These are phyloP conservation scores for Geranium rotundifolium DNA, from an alignment of 345 rosid species.

Conservation along the genomic window DNA sequence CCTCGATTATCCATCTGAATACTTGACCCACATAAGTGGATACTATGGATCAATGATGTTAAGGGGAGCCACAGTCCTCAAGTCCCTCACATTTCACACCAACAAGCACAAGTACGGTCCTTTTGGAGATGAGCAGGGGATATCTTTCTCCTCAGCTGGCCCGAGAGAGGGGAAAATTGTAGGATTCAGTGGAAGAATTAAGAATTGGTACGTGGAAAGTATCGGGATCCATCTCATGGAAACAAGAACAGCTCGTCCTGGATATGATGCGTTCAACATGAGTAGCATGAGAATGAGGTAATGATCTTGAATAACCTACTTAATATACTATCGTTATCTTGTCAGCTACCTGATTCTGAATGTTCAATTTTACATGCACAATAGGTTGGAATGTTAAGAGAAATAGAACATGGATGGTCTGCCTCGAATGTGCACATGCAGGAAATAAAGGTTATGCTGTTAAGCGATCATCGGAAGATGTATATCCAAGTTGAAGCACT, in stretches of 20 bases:
- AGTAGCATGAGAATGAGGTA: background rate
- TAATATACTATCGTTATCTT: background rate
- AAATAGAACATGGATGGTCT: background rate
- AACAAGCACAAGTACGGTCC: slow-evolving; percentile 20
- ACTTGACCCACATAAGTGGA: slow-evolving; percentile 18
- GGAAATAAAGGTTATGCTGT: background rate
- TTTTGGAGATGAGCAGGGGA: slow-evolving; percentile 22
- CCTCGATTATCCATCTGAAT: slow-evolving; percentile 15
- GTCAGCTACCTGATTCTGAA: background rate
- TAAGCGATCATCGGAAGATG: no score
- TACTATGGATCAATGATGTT: slow-evolving; percentile 15
- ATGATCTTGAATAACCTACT: background rate
- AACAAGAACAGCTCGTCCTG: background rate
- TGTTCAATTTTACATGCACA: background rate
- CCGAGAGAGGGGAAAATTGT: slow-evolving; percentile 10
- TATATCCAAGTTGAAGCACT: no score
- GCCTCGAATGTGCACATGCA: background rate
- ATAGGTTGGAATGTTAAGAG: background rate
- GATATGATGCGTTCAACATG: background rate
- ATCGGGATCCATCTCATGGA: slow-evolving; percentile 18
- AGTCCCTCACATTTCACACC: slow-evolving; percentile 17
- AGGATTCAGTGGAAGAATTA: slow-evolving; percentile 20
- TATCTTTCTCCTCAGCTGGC: slow-evolving; percentile 12
- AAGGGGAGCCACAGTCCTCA: slow-evolving; percentile 10
- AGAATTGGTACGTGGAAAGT: slow-evolving; percentile 13